Base-by-base conservation (phyloP, 345 rosid genomes). In the Gossypium rotundifolium region DNA sequence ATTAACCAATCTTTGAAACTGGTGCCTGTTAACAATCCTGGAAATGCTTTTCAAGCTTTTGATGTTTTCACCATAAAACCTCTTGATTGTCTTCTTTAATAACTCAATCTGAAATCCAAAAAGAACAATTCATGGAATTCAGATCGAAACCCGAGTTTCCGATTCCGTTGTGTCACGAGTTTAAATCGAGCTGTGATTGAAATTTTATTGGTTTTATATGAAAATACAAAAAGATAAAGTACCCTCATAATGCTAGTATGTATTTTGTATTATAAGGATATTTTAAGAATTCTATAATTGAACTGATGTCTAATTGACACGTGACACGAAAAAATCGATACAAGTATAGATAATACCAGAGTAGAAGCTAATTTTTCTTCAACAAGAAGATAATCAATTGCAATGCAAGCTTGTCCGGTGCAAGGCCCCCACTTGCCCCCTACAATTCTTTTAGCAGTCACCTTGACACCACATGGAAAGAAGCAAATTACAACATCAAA, bases 391-490 rank as follows among this genome's bases (percentile, higher is more conserved):
- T 92, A 94, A 80, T 92, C 98, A 29, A 87, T 76, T 1, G 88
- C 75, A 8, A 94, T 83, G 74, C 98, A 94, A 60, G 93, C 90
- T 83, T 94, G 98, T 29, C 98, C 98, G 48, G 73, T 51, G 85
- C 92, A 87, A 10, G 88, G 80, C 3, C 90, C 97, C 97, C 97
- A 94, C 67, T 94, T 92, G n/a, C 86, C 98, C 54, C 89, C 93
- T 3, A 81, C 77, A n/a, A 94, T 86, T 80, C 97, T 86, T 76
- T 87, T 88, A 55, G 81, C 89, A 18, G 82, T 81, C 3, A 85
- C 80, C 86, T 90, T 61, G 2, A 81, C 62, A 49, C 75, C 55
- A 22, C 4, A 66, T 38, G 9, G 20, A 17, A 33, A 33, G 10
- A 46, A 66, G 33, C 12, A 45, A 66, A 66, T 66, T 45, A 46